Conservation (phyloP, 352 stramenopile genomes). For the Aphanomyces euteiches region DNA sequence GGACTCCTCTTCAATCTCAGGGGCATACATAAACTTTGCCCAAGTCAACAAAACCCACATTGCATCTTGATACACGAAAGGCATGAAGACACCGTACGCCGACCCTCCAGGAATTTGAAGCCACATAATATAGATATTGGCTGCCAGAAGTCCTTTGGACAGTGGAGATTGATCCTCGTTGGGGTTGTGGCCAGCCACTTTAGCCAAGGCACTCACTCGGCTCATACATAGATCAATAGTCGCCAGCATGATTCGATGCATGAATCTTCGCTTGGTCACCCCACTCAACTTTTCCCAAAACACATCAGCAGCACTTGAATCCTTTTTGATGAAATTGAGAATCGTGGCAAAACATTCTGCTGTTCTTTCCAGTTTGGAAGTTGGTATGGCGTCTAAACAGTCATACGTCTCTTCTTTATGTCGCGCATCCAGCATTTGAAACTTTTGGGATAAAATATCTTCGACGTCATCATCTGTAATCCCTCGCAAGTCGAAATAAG, state of each 20-base stretch:
- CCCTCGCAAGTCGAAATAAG: slow-evolving; percentile 7
- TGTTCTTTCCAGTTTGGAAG: background rate
- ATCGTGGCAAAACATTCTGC: background rate
- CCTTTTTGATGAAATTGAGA: background rate
- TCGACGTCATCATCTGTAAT: slow-evolving; percentile 11
- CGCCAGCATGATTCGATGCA: slow-evolving; percentile 5
- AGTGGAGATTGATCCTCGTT: slow-evolving; percentile 31
- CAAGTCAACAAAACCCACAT: slow-evolving; percentile 79
- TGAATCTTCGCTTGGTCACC: background rate
- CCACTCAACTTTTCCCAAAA: slow-evolving; percentile 11
- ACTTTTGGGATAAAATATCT: slow-evolving; percentile 16
- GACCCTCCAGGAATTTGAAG: slow-evolving; percentile 74
- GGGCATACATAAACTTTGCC: slow-evolving; percentile 32
- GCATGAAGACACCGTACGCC: slow-evolving; percentile 81
- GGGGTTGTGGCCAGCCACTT: background rate
- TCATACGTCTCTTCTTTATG: slow-evolving; percentile 15
- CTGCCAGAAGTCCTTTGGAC: slow-evolving; percentile 57
- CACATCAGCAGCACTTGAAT: background rate
- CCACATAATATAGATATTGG: slow-evolving; percentile 76
- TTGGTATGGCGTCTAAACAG: slow-evolving; percentile 4
- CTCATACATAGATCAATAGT: slow-evolving; percentile 15
- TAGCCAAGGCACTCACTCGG: slow-evolving; percentile 6
- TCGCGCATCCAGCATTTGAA: background rate
- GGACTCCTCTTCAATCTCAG: background rate
- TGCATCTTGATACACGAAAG: slow-evolving; percentile 78